Evolutionary conservation across 768 basidiomycete genomes (phyloP).

Genomic region (Clavaria fumosa): DNA sequence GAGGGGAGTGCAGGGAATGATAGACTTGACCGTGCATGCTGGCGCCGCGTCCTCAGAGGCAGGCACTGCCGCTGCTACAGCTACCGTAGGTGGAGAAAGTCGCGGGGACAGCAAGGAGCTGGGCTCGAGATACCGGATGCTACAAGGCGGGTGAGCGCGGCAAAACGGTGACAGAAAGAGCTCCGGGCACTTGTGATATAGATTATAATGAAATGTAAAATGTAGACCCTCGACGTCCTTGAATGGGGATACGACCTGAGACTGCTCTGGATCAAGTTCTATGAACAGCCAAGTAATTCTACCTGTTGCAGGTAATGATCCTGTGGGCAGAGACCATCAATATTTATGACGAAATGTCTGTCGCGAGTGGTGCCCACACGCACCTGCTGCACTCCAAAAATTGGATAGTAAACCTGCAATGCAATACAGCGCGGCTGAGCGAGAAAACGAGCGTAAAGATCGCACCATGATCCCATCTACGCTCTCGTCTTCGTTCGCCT

Average conservation of each 20-base stretch:
- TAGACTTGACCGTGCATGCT: slow-evolving; percentile 81
- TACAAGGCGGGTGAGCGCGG: slow-evolving; percentile 19
- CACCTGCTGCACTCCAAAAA: slow-evolving; percentile 82
- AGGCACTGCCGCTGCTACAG: slow-evolving; percentile 20
- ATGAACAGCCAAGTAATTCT: no score
- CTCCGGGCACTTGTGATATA: slow-evolving; percentile 75
- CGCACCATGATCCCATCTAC: slow-evolving; percentile 93
- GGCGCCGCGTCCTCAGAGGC: slow-evolving; percentile 50
- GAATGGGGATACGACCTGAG: slow-evolving; percentile 77
- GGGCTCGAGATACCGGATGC: slow-evolving; percentile 86
- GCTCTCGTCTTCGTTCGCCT: slow-evolving; percentile 76
- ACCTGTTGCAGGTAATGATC: slow-evolving; percentile 97
- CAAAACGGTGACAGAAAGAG: not conserved
- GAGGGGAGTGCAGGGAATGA: slow-evolving; percentile 93
- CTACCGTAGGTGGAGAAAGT: slow-evolving; percentile 29
- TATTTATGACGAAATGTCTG: not conserved
- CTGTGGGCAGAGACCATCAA: slow-evolving; percentile 22
- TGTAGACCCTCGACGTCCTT: slow-evolving; percentile 98
- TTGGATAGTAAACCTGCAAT: slow-evolving; percentile 83
- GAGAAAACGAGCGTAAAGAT: slow-evolving; percentile 6
- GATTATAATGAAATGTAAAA: slow-evolving; percentile 88
- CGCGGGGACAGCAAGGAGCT: slow-evolving; percentile 42
- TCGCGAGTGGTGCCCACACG: slow-evolving; percentile 13
- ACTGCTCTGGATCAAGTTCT: slow-evolving; percentile 1
- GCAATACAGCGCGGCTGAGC: slow-evolving; percentile 75